Evolutionary conservation across 805 yeast species (phyloP), one percentile per base, ranked within the genome.

Genomic region (Pichia gijzeniarum): DNA sequence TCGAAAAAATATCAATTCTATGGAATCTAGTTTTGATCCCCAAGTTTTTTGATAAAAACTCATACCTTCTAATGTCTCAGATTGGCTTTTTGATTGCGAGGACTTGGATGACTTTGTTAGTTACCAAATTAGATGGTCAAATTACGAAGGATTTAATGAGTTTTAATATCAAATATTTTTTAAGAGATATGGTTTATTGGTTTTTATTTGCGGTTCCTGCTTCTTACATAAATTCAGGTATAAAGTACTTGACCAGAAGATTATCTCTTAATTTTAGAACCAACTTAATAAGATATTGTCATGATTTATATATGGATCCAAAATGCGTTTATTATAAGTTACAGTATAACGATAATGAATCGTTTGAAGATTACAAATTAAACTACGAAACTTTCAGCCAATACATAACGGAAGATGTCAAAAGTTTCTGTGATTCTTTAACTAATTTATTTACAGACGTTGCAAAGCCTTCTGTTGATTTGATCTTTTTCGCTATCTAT

Each of bases 131-230:
- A 41, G 98, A 90, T 62, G 97, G 96, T 56, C 91, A 85, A 61
- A 84, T 90, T 41, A 96, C 89, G 38, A 82, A 85, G 61, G 91
- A 89, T 62, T 76, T 90, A 58, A 87, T 90, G 53, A 82, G 88
- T 16, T 88, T 89, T 16, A 79, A 82, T 52, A 87, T 89, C 17
- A 74, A 70, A 53, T 81, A 82, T 43, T 90, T 90, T 55, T 62
- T 80, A 35, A 70, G 85, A 48, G 96, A 90, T 61, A 70, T 90
- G 62, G 74, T 79, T 9, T 84, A 85, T 62, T 90, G 97, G 97
- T 77, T 90, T 48, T 65, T 85, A 48, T 80, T 90, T 59, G 96
- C 96, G 1, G 79, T 90, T 50, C 98, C 98, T 2, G 95, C 96
- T 0, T 81, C 93, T 3, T 90, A 87, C 62, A 85, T 96, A 28